A percentile compares a stretch with the other conserved stretches of the same genome.
These are phyloP conservation scores for Fusarium verrucosum DNA, from an alignment of 2,329 filamentous ascomycete genomes.

Conservation along the genomic window DNA sequence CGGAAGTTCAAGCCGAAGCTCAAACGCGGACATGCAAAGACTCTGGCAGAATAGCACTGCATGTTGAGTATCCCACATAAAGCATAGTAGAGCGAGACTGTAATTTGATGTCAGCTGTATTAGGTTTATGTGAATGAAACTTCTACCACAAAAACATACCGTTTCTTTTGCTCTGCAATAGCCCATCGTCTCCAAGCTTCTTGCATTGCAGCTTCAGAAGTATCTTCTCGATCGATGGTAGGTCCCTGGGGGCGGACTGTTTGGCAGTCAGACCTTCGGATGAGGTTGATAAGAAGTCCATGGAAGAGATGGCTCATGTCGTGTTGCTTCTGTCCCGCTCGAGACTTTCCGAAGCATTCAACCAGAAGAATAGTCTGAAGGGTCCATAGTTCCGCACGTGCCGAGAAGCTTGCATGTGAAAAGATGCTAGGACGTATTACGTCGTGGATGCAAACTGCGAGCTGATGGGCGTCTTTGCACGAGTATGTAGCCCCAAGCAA, in stretches of 20 bases:
- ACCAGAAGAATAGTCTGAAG: conserved; percentile 69
- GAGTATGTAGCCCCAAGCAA: neutral
- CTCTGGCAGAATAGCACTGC: conserved; percentile 72
- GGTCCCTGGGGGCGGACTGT: neutral
- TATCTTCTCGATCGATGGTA: neutral
- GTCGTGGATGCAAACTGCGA: conserved; percentile 4
- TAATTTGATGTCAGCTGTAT: neutral
- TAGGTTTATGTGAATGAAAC: too few relatives aligned
- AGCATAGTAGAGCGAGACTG: conserved; percentile 64
- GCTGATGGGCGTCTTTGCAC: neutral
- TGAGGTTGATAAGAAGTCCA: conserved; percentile 51
- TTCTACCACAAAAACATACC: neutral
- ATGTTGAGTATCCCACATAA: conserved; percentile 74
- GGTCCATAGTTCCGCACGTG: conserved; percentile 68
- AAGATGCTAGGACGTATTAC: conserved; percentile 1
- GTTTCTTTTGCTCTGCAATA: conserved; percentile 10
- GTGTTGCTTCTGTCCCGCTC: conserved; percentile 69
- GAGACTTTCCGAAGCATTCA: conserved; percentile 71
- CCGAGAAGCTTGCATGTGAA: conserved; percentile 55
- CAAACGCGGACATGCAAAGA: conserved; percentile 72
- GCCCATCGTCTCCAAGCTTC: conserved; percentile 5
- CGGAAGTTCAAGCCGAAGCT: conserved; percentile 65
- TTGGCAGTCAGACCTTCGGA: conserved; percentile 49
- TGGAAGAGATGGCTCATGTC: conserved; percentile 68
- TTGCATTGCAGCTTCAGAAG: neutral